Evolutionary conservation across 345 rosid genomes (phyloP), one percentile per base, ranked within the genome.

Genomic region (Brassica rapa): DNA sequence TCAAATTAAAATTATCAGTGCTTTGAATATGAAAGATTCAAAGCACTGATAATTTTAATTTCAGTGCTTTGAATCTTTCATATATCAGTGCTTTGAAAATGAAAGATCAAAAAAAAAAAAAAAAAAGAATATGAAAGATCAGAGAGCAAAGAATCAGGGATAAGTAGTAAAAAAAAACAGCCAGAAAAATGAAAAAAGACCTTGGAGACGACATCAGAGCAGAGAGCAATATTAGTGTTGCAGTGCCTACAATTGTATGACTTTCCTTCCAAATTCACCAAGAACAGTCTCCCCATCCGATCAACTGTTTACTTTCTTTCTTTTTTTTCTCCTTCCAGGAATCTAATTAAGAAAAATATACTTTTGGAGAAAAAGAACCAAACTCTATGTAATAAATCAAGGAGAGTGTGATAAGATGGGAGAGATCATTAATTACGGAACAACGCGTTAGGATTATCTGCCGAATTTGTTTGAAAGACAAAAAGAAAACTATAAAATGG

Each of bases 231-330:
- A 86, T 83, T 87, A 55, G 92, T 86, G 6, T 72, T 74, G 84
- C 97, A 92, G 87, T 92, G 86, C 72, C 82, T 89, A 88, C 97
- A 92, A 73, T 85, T 83, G 70, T 87, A 90, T 59, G 81, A 16
- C 60, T 72, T 82, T 27, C 92, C 92, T 72, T 92, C 94, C 74
- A 90, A 86, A 78, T 51, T 76, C 73, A 85, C 77, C 83, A 86
- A 30, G 82, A 92, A 92, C 68, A 88, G 63, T 83, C 93, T 90
- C 74, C 97, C 97, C 97, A 89, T 91, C 78, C 21, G n/a, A 0
- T 46, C 3, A 43, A 43, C 55, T 41, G n/a, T 41, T 41, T 41
- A 41, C 55, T 14, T 46, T 46, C 6, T 51, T 30, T 21, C 30
- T 64, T 9, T 27, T 2, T 67, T 6, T 66, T 2, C 3, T 32